These are phyloP conservation scores for Alnus rubra DNA, from an alignment of 306 rosid species.

Conservation along the genomic window DNA sequence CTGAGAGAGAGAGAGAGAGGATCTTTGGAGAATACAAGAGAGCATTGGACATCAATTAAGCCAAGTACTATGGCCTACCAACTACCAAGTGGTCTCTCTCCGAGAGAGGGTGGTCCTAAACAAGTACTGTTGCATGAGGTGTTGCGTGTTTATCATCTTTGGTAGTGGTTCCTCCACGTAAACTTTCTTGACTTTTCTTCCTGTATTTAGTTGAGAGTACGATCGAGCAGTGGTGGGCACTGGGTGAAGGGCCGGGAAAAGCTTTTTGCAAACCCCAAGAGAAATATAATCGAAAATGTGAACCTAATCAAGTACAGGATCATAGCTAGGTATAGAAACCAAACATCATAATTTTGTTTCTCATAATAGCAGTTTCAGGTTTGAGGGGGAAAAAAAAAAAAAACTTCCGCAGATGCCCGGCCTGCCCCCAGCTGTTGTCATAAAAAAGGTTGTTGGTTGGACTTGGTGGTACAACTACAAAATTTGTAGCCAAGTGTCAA, in stretches of 20 bases:
- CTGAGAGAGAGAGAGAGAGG: conserved; percentile 11
- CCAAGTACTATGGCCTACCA: conserved; percentile 38
- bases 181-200: conserved; percentile 46
- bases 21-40: too few relatives aligned
- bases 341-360: conserved; percentile 33
- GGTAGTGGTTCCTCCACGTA: conserved; percentile 44
- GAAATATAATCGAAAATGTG: conserved; percentile 17
- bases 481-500: conserved; percentile 23
- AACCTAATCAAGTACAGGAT: conserved; percentile 36
- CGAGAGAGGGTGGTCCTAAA: conserved; percentile 50
- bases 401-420: not conserved
- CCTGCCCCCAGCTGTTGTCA: not conserved
- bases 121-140: conserved; percentile 13
- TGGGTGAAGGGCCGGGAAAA: conserved; percentile 17
- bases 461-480: not conserved
- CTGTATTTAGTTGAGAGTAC: conserved; percentile 28
- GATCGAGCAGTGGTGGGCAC: conserved; percentile 45
- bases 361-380: conserved; percentile 24
- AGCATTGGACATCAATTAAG: conserved; percentile 9
- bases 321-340: conserved; percentile 44
- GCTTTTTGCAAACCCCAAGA: not conserved
- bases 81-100: conserved; percentile 24
- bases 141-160: conserved; percentile 44
- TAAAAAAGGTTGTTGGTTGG: conserved; percentile 9
- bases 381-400: not conserved